Conservation (phyloP, 164 flowering plant genomes). For the Annona cherimola region DNA sequence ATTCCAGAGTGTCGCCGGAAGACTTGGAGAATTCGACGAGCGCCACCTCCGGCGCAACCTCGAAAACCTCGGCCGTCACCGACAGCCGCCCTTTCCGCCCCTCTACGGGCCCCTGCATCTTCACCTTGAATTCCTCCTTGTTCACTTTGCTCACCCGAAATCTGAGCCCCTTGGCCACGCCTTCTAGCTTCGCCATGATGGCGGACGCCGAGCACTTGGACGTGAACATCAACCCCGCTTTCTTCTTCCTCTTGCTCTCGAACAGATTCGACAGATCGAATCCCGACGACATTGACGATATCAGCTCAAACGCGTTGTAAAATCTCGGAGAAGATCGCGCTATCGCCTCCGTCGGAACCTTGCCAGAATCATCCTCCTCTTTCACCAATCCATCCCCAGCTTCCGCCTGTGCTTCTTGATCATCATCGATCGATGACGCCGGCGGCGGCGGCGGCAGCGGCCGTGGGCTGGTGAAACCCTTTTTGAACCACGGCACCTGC, state of each 20-base stretch:
- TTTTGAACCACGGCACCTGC: constrained; percentile 49
- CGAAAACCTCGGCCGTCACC: constrained; percentile 74
- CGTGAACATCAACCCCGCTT: constrained; percentile 49
- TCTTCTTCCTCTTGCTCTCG: constrained; percentile 37
- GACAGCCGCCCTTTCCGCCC: constrained; percentile 65
- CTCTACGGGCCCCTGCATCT: constrained; percentile 42
- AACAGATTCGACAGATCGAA: constrained; percentile 70
- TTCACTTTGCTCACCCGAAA: constrained; percentile 36
- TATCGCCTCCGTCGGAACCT: not conserved
- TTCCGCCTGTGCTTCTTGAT: not conserved
- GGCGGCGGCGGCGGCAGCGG: constrained; percentile 18
- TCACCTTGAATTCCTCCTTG: constrained; percentile 43
- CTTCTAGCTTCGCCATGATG: constrained; percentile 52
- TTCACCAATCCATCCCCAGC: not conserved
- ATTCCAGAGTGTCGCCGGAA: constrained; percentile 69
- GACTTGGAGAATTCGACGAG: constrained; percentile 63
- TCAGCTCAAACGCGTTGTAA: constrained; percentile 74
- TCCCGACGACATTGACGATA: constrained; percentile 73
- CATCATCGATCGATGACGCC: constrained; percentile 8
- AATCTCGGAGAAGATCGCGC: constrained; percentile 7
- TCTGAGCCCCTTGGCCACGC: constrained; percentile 43
- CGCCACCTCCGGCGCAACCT: constrained; percentile 67
- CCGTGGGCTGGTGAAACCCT: constrained; percentile 30
- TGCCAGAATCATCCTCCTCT: not conserved
- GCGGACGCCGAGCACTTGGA: constrained; percentile 46